phyloP scores from a whole-genome alignment of 768 basidiomycete genomes.

The Postia placenta region DNA sequence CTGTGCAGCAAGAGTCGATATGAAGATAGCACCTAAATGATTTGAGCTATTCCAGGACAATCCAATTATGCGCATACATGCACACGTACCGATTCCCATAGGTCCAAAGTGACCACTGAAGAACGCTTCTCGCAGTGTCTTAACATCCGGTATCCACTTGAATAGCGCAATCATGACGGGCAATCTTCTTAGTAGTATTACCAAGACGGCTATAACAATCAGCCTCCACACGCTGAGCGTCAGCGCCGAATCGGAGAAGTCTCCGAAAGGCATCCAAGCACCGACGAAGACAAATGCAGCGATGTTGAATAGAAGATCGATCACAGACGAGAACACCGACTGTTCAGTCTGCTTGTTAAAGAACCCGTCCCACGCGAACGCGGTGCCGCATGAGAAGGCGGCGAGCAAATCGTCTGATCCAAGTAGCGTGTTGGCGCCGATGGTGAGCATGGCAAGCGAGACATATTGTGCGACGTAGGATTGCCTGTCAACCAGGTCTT shows the following conservation, averaged over 20 bases:
- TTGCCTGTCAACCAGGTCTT: constrained; percentile 86
- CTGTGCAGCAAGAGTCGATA: constrained; percentile 72
- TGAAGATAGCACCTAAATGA: constrained; percentile 78
- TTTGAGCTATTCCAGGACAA: not conserved
- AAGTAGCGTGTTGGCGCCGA: constrained; percentile 78
- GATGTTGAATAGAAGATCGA: constrained; percentile 93
- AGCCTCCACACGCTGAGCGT: constrained; percentile 82
- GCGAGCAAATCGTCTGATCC: constrained; percentile 94
- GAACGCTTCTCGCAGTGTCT: constrained; percentile 87
- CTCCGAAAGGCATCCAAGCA: constrained; percentile 92
- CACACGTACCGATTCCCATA: constrained; percentile 60
- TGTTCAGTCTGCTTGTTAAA: constrained; percentile 93
- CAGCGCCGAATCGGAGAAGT: constrained; percentile 59
- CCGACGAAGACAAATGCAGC: constrained; percentile 95
- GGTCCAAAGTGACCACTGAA: constrained; percentile 97
- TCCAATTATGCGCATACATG: not conserved
- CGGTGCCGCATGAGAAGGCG: constrained; percentile 90
- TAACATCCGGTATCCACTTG: constrained; percentile 93
- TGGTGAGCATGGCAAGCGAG: constrained; percentile 75
- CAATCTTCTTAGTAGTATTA: constrained; percentile 78
- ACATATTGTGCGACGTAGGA: constrained; percentile 93
- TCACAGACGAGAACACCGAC: constrained; percentile 91
- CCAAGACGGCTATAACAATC: constrained; percentile 71
- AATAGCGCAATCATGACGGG: constrained; percentile 83
- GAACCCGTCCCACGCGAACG: constrained; percentile 96